Evolutionary conservation across 805 yeast genomes (phyloP), one percentile per base, ranked within the genome.

Genomic region (Pichia paraexigua): DNA sequence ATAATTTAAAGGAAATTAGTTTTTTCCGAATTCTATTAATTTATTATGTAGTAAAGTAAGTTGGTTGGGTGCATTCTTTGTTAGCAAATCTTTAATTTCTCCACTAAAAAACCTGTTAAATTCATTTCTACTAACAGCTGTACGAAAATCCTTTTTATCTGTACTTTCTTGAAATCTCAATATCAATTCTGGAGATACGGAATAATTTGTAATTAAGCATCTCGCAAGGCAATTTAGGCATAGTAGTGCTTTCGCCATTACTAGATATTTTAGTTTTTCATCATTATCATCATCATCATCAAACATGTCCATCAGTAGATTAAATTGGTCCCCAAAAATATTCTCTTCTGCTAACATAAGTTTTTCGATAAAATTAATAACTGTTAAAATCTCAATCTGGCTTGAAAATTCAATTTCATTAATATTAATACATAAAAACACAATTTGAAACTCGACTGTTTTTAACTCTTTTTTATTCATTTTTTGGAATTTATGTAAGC

Each of bases 381-480:
- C 30, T 0, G 68, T 53, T 45, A 75, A 71, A 0, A 79, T 73
- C 48, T 84, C 88, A 50, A 83, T 87, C 45, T 73, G 61, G 0
- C 73, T 67, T 0, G 59, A 56, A 43, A 80, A 72, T 2, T 66
- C 68, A 17, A 74, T 58, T 2, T 60, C 61, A 1, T 74, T 59
- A 8, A 83, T 49, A 53, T 78, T 77, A 2, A 65, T 50, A 1
- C 71, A 63, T 9, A 76, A 47, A 52, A 69, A 76, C 8, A 62
- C 56, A 7, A 68, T 53, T 48, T 62, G 71, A 35, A 63, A 60
- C 17, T 66, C 58, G 24, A 65, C 50, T 11, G 46, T 44, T 22
- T 18, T 25, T 13, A 56, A 35, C 6, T 54, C 56, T 1, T 50
- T 54, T 1, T 43, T 39, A 5, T 39, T 12, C 39, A 47, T 35